Base-by-base conservation (phyloP, 129 eudicot genomes). In the Flaveria brownii region DNA sequence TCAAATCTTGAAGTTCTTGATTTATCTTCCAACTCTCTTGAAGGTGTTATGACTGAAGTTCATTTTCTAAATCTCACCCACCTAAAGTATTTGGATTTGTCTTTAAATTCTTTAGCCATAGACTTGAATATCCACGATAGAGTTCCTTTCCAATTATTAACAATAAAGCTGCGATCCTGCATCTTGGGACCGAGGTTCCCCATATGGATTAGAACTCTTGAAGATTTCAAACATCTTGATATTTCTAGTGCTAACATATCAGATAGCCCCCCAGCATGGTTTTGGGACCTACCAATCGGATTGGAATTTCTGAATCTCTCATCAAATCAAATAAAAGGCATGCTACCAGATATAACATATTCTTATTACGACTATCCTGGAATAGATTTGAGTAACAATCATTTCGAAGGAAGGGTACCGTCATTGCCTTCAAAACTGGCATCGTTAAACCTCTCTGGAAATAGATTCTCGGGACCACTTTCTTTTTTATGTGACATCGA, bases 121-220 rank as follows among this genome's bases (percentile, higher is more conserved):
- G 20, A 77, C 16, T 28, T 71, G 11, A 73, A 71, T 45, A 14
- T 6, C 10, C 28, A 57, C 12, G 80, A 71, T 83, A 11, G 65
- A 30, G 71, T 86, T 20, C 82, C 84, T 42, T 80, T 43, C 36
- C 77, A 74, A 13, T 33, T 86, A 9, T 17, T 45, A 1, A 10
- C 36, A 1, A 49, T 86, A 54, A 5, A 23, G 2, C 30, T 86
- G 45, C 33, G 36, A 20, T 26, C 66, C 5, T 80, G 86, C 73
- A 75, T 59, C 11, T 13, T 87, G 61, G 86, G 88, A 7, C 84
- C 86, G 6, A 5, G 28, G 4, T 84, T 87, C 13, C 91, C 91
- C 4, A 9, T 9, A 9, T 87, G 86, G 88, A 76, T 87, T 17
- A 23, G 8, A 61, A 71, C 56, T 52, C 84, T 78, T 54, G 73